Conservation (phyloP, 2,329 filamentous ascomycete genomes). For the Beauveria scarabaeidicola region DNA sequence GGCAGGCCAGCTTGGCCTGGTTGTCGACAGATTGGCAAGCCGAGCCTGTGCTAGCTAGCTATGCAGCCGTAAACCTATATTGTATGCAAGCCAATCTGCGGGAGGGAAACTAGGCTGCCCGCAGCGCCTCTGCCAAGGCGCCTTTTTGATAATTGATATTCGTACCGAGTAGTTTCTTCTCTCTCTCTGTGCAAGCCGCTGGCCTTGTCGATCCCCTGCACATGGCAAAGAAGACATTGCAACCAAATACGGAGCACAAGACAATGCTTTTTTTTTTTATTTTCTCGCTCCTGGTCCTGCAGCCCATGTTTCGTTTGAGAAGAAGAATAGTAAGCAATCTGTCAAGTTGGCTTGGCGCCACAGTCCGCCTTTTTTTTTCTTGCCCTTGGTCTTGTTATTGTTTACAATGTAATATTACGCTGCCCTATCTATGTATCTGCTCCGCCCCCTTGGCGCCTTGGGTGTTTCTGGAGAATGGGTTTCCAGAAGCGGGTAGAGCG, state of each 20-base stretch:
- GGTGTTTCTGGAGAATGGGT: neutral
- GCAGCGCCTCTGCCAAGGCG: neutral
- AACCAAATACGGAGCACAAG: neutral
- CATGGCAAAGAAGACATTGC: neutral
- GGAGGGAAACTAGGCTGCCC: neutral
- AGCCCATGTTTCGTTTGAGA: neutral
- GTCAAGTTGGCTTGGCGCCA: neutral
- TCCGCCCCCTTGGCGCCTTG: neutral
- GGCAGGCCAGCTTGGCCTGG: neutral
- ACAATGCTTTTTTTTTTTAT: neutral
- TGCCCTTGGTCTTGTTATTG: neutral
- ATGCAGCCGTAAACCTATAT: neutral
- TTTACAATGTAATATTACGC: neutral
- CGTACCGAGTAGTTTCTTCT: too few relatives aligned
- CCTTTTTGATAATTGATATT: neutral
- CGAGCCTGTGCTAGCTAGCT: neutral
- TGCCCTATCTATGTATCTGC: too few relatives aligned
- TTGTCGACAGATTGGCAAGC: neutral
- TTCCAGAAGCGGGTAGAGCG: constrained; percentile 4
- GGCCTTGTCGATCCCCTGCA: neutral
- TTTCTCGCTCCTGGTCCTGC: neutral
- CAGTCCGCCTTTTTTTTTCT: neutral
- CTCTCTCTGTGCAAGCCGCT: neutral
- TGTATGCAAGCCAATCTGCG: constrained; percentile 7
- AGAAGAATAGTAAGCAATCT: neutral